A percentile compares a stretch with the other conserved stretches of the same genome.
These are phyloP conservation scores for Ogataea pini DNA, from an alignment of 805 yeast species.

Conservation along the genomic window DNA sequence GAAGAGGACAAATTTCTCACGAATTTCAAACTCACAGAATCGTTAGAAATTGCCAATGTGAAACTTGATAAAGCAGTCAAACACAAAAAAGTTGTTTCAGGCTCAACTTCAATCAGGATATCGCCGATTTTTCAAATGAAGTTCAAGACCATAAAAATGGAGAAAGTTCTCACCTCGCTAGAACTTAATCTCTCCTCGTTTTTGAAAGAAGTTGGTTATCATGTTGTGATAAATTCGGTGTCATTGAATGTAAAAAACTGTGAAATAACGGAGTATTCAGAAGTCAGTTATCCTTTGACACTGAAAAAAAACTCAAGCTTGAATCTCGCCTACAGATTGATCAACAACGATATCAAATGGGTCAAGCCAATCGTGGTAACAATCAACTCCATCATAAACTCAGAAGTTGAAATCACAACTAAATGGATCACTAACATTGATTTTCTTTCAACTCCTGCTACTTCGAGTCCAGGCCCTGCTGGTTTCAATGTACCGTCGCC, in stretches of 20 bases:
- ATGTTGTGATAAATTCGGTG: conserved; percentile 20
- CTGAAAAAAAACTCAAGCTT: conserved; percentile 21
- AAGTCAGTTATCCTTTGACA: conserved; percentile 34
- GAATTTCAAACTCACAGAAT: conserved; percentile 9
- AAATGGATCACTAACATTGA: conserved; percentile 42
- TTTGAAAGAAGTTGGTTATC: conserved; percentile 13
- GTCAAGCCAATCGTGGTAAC: conserved; percentile 30
- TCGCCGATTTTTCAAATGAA: conserved; percentile 33
- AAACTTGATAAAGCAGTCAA: conserved; percentile 8
- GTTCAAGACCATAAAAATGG: conserved; percentile 29
- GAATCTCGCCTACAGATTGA: conserved; percentile 29
- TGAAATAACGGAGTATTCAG: conserved; percentile 23
- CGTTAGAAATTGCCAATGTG: conserved; percentile 18
- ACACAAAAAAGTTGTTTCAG: conserved; percentile 11
- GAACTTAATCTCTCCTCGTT: conserved; percentile 25
- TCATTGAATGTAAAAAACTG: conserved; percentile 27
- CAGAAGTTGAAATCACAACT: conserved; percentile 28
- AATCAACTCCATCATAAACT: conserved; percentile 24
- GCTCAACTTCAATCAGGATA: conserved; percentile 16
- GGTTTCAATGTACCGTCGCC: conserved; percentile 26
- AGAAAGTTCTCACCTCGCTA: conserved; percentile 29
- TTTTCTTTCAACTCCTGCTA: conserved; percentile 19
- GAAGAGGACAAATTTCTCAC: conserved; percentile 8
- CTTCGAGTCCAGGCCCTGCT: conserved; percentile 8
- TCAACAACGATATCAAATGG: conserved; percentile 28